Evolutionary conservation across 805 yeast genomes (phyloP).

Genomic region (Tetrapisispora taiwanensis): DNA sequence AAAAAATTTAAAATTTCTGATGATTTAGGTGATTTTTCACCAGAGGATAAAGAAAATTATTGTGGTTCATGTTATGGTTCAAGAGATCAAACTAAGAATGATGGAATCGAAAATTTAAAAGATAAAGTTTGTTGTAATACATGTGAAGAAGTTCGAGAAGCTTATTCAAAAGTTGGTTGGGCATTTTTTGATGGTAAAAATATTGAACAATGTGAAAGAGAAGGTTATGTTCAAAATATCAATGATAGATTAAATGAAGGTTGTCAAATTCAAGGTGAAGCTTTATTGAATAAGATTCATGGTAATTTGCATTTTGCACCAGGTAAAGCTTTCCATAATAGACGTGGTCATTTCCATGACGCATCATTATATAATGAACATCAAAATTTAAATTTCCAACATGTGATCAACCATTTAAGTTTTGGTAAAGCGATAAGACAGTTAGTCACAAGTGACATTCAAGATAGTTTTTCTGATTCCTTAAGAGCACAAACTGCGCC

Average conservation of each 20-base stretch:
- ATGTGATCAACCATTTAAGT: conserved; percentile 66
- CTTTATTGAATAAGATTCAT: conserved; percentile 71
- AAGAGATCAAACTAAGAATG: conserved; percentile 43
- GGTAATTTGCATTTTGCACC: conserved; percentile 96
- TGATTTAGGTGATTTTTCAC: conserved; percentile 23
- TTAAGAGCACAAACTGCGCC: conserved; percentile 31
- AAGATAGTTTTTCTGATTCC: not conserved
- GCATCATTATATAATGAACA: conserved; percentile 55
- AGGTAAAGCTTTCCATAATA: conserved; percentile 58
- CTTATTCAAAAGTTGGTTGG: conserved; percentile 75
- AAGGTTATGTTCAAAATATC: conserved; percentile 66
- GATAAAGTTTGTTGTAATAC: conserved; percentile 67
- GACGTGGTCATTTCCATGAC: conserved; percentile 72
- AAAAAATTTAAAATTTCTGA: conserved; percentile 35
- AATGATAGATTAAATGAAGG: conserved; percentile 64
- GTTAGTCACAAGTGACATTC: not conserved
- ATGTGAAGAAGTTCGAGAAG: conserved; percentile 70
- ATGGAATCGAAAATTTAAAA: conserved; percentile 24
- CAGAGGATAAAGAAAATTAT: conserved; percentile 32
- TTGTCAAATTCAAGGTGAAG: conserved; percentile 73
- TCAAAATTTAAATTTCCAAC: conserved; percentile 63
- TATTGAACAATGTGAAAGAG: conserved; percentile 82
- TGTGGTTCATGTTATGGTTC: conserved; percentile 95
- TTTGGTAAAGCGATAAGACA: conserved; percentile 43
- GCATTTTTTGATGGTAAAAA: conserved; percentile 82